Evolutionary conservation across 2,329 filamentous ascomycete species (phyloP), one percentile per base, ranked within the genome.

Genomic region (Fusarium avenaceum): DNA sequence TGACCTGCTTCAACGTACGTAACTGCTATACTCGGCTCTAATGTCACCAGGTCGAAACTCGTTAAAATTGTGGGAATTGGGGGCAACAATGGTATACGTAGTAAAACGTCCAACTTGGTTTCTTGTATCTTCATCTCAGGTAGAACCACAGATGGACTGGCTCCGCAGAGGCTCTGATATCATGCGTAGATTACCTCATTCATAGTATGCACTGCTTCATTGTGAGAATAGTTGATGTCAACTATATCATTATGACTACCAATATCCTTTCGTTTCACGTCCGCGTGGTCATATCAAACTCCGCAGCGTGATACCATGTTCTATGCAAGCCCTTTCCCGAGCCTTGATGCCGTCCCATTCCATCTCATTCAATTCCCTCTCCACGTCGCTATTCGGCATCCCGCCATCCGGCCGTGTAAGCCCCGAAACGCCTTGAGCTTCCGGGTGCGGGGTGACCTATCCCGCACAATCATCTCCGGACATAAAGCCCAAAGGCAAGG

Each of bases 351-450:
- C 22, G n/a, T 20, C 13, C n/a, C 15, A 26, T 44, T 11, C 17
- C 42, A 44, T 48, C 56, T 48, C 33, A 30, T 33, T 48, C 38
- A 46, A 40, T 32, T 35, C 22, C 17, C 17, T 38, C 35, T 38
- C 5, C 35, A 19, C 17, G n/a, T 70, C 71, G 71, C 71, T 74
- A 67, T 73, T 74, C 72, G 72, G 72, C 63, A 66, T 74, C 66
- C 57, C 32, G 47, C 64, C 65, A 51, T 59, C 63, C 57, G 63
- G 56, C 45, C 56, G 49, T 60, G 54, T 56, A 65, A 57, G 54
- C 57, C 60, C 54, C 55, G 62, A 59, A 55, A 28, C 52, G 56
- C 70, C 40, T 55, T 52, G 65, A 57, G 58, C 40, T 55, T 47
- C 48, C 45, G 45, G 57, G 42, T 72, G 68, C 66, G 70, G 61